phyloP scores from a whole-genome alignment of 1,284 basidiomycete species.

The Ustilago tritici region DNA sequence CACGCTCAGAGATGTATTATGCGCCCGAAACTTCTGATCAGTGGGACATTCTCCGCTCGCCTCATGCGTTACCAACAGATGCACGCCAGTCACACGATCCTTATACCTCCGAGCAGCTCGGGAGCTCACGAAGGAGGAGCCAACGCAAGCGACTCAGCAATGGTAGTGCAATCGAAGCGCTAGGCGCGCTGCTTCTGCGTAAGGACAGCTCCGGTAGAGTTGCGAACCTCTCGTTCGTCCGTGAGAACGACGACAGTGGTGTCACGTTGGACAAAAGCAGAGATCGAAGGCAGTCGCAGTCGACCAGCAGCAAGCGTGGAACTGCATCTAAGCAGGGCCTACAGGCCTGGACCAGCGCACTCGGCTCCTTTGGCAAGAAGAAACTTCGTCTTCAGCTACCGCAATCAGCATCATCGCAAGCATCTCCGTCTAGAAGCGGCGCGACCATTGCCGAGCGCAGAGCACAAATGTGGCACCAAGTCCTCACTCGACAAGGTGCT shows the following conservation, averaged over 20 bases:
- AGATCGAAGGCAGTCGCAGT: not conserved
- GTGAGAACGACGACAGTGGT: not conserved
- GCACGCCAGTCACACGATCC: not conserved
- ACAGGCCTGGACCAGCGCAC: conserved; percentile 34
- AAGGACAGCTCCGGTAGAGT: conserved; percentile 58
- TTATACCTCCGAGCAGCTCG: conserved; percentile 4
- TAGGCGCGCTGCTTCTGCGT: conserved; percentile 61
- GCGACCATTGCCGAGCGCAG: conserved; percentile 59
- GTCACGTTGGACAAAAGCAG: not conserved
- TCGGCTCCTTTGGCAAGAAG: conserved; percentile 19
- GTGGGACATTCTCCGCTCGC: conserved; percentile 34
- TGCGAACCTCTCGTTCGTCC: conserved; percentile 52
- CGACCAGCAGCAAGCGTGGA: not conserved
- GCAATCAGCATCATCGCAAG: not conserved
- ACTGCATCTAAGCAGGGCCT: conserved; percentile 24
- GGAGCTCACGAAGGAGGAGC: conserved; percentile 15
- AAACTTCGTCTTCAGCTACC: conserved; percentile 29
- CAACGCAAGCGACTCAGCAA: conserved; percentile 51
- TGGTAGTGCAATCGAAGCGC: conserved; percentile 65
- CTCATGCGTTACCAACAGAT: conserved; percentile 10
- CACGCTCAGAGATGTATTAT: conserved; percentile 56
- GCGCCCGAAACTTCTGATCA: conserved; percentile 31
- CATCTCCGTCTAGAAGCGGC: conserved; percentile 5
- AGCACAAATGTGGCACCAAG: conserved; percentile 45
- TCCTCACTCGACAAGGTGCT: conserved; percentile 38